Conservation (phyloP, 169 alveolate species). For the Cyclospora cayetanensis region DNA sequence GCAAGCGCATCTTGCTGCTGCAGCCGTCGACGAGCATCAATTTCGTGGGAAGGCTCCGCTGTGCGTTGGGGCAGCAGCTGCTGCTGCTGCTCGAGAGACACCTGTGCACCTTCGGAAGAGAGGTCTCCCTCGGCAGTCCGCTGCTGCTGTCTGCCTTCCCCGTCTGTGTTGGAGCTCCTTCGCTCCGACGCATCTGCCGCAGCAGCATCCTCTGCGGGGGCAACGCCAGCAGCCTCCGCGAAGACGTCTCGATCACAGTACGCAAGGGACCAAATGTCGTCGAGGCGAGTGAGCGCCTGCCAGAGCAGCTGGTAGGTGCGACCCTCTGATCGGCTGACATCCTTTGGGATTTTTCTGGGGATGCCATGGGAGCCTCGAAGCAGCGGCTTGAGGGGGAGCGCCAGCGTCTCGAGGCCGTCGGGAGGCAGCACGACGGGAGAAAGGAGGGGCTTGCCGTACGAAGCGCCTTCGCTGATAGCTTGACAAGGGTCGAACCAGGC, state of each 20-base stretch:
- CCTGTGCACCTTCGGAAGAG: too few relatives aligned
- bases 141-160: too few relatives aligned
- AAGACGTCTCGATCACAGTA: conserved; percentile 40
- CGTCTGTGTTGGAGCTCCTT: too few relatives aligned
- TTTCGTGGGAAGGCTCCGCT: too few relatives aligned
- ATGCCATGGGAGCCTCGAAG: neutral
- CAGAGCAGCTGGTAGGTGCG: conserved; percentile 64
- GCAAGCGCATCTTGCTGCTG: too few relatives aligned
- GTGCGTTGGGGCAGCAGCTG: too few relatives aligned
- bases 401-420: conserved; percentile 1
- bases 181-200: too few relatives aligned
- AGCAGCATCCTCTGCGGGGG: too few relatives aligned
- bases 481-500: conserved; percentile 67
- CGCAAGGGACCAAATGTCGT: conserved; percentile 56
- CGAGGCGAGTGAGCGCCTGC: conserved; percentile 63
- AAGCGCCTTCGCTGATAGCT: conserved; percentile 42
- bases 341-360: conserved; percentile 26
- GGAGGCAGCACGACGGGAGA: conserved; percentile 59
- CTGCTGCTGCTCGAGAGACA: too few relatives aligned
- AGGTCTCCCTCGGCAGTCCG: too few relatives aligned
- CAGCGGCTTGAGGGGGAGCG: conserved; percentile 2
- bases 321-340: conserved; percentile 42
- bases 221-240: too few relatives aligned
- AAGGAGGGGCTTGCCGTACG: conserved; percentile 41
- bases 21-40: too few relatives aligned